Evolutionary conservation across 208 protist species (phyloP).

Genomic region (Porcisia deanei): DNA sequence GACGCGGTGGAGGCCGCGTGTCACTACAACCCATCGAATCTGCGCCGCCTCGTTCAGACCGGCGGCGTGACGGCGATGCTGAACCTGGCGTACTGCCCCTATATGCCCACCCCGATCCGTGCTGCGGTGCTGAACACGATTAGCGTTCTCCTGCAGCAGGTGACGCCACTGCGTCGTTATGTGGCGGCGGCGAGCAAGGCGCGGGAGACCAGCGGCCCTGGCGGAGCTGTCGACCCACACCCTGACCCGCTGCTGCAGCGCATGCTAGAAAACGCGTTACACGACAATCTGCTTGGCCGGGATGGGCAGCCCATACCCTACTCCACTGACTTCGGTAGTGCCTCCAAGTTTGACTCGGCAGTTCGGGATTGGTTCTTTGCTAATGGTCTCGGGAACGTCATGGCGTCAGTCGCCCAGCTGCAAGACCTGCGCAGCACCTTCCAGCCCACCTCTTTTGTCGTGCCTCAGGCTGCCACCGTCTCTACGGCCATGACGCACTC

Average conservation of each 20-base stretch:
- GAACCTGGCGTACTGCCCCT: slow-evolving; percentile 71
- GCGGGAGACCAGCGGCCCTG: background rate
- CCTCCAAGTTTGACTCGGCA: slow-evolving; percentile 85
- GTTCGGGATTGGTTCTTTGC: slow-evolving; percentile 87
- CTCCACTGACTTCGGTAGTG: slow-evolving; percentile 80
- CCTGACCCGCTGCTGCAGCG: slow-evolving; percentile 49
- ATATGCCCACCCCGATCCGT: slow-evolving; percentile 65
- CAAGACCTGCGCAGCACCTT: slow-evolving; percentile 39
- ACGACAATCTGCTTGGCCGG: slow-evolving; percentile 37
- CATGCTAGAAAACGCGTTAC: slow-evolving; percentile 76
- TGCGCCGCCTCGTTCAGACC: slow-evolving; percentile 74
- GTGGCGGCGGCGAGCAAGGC: slow-evolving; percentile 22
- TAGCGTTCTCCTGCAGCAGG: slow-evolving; percentile 87
- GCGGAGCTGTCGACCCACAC: slow-evolving; percentile 12
- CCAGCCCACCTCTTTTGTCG: slow-evolving; percentile 22
- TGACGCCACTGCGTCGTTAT: slow-evolving; percentile 63
- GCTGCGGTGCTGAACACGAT: slow-evolving; percentile 76
- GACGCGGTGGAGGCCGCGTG: slow-evolving; percentile 84
- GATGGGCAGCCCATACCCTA: slow-evolving; percentile 43
- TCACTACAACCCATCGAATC: slow-evolving; percentile 82
- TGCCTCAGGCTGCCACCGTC: slow-evolving; percentile 10
- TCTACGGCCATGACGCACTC: slow-evolving; percentile 13
- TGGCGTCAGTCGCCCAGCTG: slow-evolving; percentile 66
- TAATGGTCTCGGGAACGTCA: slow-evolving; percentile 70
- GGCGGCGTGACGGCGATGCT: slow-evolving; percentile 73